phyloP scores from a whole-genome alignment of 257 asterid species.

The Nyctanthes arbortristis region DNA sequence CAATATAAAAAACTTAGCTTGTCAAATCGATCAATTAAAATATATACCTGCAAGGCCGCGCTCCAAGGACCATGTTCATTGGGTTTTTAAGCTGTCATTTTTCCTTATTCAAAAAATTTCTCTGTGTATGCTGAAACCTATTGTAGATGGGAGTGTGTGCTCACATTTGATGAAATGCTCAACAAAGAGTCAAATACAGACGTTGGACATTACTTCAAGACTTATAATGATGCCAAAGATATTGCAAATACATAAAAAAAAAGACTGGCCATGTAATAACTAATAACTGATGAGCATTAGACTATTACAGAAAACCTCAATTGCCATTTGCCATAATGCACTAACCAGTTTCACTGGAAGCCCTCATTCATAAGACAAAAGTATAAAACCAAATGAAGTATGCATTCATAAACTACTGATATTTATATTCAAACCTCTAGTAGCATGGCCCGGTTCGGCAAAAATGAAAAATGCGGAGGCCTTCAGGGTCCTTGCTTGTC shows the following conservation, averaged over 20 bases:
- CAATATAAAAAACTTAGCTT: not conserved
- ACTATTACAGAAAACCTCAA: not conserved
- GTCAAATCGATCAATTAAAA: too few relatives aligned
- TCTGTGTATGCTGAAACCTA: too few relatives aligned
- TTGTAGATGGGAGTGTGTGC: too few relatives aligned
- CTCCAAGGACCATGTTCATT: too few relatives aligned
- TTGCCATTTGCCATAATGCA: not conserved
- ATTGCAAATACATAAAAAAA: not conserved
- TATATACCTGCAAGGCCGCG: too few relatives aligned
- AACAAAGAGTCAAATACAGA: not conserved
- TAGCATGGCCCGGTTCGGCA: not conserved
- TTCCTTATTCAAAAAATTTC: too few relatives aligned
- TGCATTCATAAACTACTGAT: not conserved
- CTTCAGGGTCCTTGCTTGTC: constrained; percentile 96
- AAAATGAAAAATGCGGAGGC: constrained; percentile 60
- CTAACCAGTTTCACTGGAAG: not conserved
- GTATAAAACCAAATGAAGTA: not conserved
- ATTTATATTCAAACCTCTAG: not conserved
- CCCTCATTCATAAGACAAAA: not conserved
- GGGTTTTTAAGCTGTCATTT: too few relatives aligned
- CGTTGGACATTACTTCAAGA: too few relatives aligned
- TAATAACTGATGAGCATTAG: not conserved
- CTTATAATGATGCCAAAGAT: not conserved
- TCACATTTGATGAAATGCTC: not conserved
- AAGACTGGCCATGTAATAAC: not conserved